Percentiles rank a stretch among this genome's conserved stretches.
Conservation (phyloP, 225 moss, liverwort and hornwort genomes). For the Sphagnum tenellum region DNA sequence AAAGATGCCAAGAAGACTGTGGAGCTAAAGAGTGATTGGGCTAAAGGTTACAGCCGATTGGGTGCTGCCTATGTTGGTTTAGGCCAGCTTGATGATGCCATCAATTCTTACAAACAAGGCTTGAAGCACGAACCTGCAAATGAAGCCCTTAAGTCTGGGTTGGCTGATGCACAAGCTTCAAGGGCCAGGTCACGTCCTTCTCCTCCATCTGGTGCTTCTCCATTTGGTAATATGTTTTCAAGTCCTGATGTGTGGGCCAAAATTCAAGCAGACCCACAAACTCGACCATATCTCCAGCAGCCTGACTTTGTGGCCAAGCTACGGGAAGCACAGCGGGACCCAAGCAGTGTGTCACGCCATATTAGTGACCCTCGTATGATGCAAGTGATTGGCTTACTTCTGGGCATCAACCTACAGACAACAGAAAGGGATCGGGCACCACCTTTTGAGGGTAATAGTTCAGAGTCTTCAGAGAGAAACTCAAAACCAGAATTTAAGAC, state of each 20-base stretch:
- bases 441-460: constrained; percentile 40
- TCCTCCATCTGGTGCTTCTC: constrained; percentile 15
- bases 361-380: constrained; percentile 94
- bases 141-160: constrained; percentile 76
- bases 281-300: constrained; percentile 59
- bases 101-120: constrained; percentile 62
- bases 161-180: constrained; percentile 67
- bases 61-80: constrained; percentile 77
- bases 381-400: constrained; percentile 82
- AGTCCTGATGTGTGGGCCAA: constrained; percentile 94
- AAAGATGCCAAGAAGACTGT: constrained; percentile 85
- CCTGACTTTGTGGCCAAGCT: constrained; percentile 88
- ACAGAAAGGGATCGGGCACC: constrained; percentile 37
- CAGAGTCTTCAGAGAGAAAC: constrained; percentile 12
- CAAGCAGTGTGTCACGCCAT: constrained; percentile 68
- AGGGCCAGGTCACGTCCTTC: constrained; percentile 40
- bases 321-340: constrained; percentile 74
- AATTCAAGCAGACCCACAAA: constrained; percentile 73
- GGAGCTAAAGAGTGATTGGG: constrained; percentile 85
- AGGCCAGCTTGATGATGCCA: constrained; percentile 51
- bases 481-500: constrained; percentile 17
- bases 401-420: constrained; percentile 84
- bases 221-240: constrained; percentile 83
- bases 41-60: constrained; percentile 82
- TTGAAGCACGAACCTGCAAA: constrained; percentile 61